Evolutionary conservation across 352 stramenopile species (phyloP), one percentile per base, ranked within the genome.

Genomic region (Globisporangium emineosum): DNA sequence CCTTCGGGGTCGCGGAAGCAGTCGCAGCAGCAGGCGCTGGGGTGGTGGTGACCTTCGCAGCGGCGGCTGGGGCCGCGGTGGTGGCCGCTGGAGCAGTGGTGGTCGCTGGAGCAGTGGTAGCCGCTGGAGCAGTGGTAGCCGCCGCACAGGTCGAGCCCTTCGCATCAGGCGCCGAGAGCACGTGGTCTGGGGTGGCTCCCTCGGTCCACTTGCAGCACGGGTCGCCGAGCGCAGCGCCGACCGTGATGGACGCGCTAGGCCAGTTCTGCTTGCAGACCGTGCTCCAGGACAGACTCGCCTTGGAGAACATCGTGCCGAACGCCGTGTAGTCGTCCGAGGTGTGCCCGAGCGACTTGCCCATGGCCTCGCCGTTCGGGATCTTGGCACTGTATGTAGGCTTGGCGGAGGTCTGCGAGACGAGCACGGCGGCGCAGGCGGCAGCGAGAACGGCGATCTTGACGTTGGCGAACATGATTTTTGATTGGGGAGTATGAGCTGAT

Each of bases 171-270:
- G 76, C 70, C 30, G 67, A 71, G n/a, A 83, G 62, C 40, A 32
- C 55, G 47, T 70, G 76, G 47, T 85, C 77, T 21, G 77, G 65
- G 3, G 45, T 76, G 12, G 62, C 70, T 30, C 72, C 65, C 13
- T 50, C 64, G 17, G 54, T 74, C 77, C 77, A 85, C n/a, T 69
- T 85, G 70, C 77, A 85, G 72, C 77, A 85, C 64, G 77, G 77
- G 68, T 85, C 77, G 7, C 77, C 77, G 67, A 83, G 78, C 12
- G 69, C 76, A 25, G 64, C 64, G n/a, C 77, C 77, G 45, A 67
- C 70, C 33, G 75, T 83, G 56, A 81, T 66, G 29, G 66, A 70
- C 21, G 73, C 63, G 30, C 72, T 73, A 5, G 76, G 76, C 67
- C 67, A 84, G 54, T 65, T 78, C 67, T 78, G n/a, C 23, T 59